phyloP scores from a whole-genome alignment of 179 eudicot species.

The Camellia oleifera region DNA sequence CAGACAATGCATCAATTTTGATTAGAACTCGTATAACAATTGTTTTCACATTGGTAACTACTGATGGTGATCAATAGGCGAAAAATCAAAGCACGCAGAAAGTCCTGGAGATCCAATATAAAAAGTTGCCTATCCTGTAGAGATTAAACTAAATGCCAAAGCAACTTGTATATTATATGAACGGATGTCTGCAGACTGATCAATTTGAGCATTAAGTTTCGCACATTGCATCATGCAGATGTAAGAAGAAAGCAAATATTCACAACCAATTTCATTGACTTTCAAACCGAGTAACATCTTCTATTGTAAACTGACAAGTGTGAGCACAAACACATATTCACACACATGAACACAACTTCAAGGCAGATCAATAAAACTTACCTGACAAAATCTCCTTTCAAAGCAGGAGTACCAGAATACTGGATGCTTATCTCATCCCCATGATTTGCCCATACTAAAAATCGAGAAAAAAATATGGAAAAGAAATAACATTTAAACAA shows the following conservation, averaged over 20 bases:
- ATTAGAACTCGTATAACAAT: not conserved
- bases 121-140: not conserved
- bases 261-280: not conserved
- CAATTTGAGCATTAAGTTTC: not conserved
- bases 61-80: too few relatives aligned
- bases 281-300: slow-evolving; percentile 1
- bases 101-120: not conserved
- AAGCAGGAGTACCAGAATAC: slow-evolving; percentile 96
- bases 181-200: not conserved
- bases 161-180: not conserved
- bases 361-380: slow-evolving; percentile 24
- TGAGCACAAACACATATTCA: not conserved
- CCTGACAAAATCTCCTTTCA: slow-evolving; percentile 99
- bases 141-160: not conserved
- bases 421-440: slow-evolving; percentile 98
- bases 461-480: not conserved
- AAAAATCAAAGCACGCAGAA: not conserved
- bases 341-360: not conserved
- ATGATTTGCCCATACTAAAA: slow-evolving; percentile 94
- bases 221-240: not conserved
- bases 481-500: slow-evolving; percentile 13
- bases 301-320: not conserved
- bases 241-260: not conserved
- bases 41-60: not conserved
- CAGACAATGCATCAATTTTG: not conserved